Conservation (phyloP, 2,329 filamentous ascomycete genomes). For the Hypoxylon sp. region DNA sequence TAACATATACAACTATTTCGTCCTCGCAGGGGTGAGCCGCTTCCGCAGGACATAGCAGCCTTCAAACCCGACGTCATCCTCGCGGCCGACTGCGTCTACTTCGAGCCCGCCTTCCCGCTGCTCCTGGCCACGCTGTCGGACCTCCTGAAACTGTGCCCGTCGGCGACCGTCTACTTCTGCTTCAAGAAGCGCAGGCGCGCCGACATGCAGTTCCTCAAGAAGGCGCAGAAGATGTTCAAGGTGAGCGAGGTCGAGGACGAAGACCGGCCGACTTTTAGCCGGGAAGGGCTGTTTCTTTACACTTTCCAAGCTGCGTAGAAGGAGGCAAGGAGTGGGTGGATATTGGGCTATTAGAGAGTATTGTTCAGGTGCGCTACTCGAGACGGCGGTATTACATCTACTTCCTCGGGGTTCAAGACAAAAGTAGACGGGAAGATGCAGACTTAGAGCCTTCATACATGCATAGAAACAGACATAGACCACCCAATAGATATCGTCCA, state of each 20-base stretch:
- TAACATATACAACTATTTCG: too few relatives aligned
- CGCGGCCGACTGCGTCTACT: conserved; percentile 98
- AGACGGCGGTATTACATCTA: conserved; percentile 11
- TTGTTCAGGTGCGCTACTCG: not conserved
- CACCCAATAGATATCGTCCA: conserved; percentile 7
- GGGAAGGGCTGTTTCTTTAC: conserved; percentile 72
- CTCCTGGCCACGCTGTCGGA: conserved; percentile 82
- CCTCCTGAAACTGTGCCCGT: conserved; percentile 78
- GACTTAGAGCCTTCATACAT: conserved; percentile 15
- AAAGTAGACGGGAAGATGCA: conserved; percentile 27
- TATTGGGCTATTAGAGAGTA: not conserved
- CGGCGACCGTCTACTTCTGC: conserved; percentile 80
- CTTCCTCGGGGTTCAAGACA: conserved; percentile 5
- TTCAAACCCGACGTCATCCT: conserved; percentile 82
- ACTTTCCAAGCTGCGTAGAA: conserved; percentile 55
- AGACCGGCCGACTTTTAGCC: conserved; percentile 67
- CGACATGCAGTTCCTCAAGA: conserved; percentile 80
- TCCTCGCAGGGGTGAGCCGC: conserved; percentile 70
- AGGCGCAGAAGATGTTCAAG: conserved; percentile 74
- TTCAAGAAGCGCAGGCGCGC: conserved; percentile 93
- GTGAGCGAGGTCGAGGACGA: conserved; percentile 73
- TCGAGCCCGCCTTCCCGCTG: conserved; percentile 93
- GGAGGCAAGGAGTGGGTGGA: not conserved
- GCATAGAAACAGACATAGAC: conserved; percentile 6
- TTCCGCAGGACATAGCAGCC: conserved; percentile 65